A percentile compares a stretch with the other conserved stretches of the same genome.
phyloP scores from a whole-genome alignment of 352 stramenopile species.

The Phytophthora pini region DNA sequence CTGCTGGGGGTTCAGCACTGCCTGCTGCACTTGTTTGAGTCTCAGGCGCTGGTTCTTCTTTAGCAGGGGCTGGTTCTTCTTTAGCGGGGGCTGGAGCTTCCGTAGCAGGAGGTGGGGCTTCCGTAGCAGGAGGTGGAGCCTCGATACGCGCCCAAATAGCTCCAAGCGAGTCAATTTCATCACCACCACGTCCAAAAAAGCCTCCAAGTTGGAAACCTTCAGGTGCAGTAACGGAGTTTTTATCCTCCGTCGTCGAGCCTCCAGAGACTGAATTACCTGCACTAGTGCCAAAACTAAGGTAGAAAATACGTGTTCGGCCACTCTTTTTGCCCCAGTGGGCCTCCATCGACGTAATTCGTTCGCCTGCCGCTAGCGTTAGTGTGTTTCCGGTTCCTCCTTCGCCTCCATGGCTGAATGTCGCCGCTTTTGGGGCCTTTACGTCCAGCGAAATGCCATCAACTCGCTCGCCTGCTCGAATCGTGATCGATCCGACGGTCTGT shows the following conservation, averaged over 20 bases:
- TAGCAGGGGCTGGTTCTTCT: background rate
- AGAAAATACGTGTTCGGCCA: conserved; percentile 11
- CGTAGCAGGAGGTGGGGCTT: conserved; percentile 4
- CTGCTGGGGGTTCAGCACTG: background rate
- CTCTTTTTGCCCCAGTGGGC: conserved; percentile 18
- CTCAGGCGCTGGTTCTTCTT: background rate
- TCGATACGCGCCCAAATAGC: conserved; percentile 14
- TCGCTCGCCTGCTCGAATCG: conserved; percentile 11
- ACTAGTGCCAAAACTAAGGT: conserved; percentile 14
- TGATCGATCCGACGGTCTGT: conserved; percentile 5
- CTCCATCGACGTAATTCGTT: conserved; percentile 26
- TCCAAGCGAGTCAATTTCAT: conserved; percentile 12
- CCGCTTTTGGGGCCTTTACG: conserved; percentile 5
- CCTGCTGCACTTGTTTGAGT: background rate
- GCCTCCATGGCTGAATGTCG: conserved; percentile 21
- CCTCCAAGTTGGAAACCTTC: conserved; percentile 17
- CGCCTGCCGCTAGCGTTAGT: conserved; percentile 1
- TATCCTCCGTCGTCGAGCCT: conserved; percentile 5
- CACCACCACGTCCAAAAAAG: conserved; percentile 12
- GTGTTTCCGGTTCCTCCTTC: conserved; percentile 6
- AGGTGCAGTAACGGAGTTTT: conserved; percentile 15
- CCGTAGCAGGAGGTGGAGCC: background rate
- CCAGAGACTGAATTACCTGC: conserved; percentile 12
- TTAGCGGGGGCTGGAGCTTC: background rate
- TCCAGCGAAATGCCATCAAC: conserved; percentile 20